Evolutionary conservation across 768 basidiomycete species (phyloP).

Genomic region (Leccinum truebloodii): DNA sequence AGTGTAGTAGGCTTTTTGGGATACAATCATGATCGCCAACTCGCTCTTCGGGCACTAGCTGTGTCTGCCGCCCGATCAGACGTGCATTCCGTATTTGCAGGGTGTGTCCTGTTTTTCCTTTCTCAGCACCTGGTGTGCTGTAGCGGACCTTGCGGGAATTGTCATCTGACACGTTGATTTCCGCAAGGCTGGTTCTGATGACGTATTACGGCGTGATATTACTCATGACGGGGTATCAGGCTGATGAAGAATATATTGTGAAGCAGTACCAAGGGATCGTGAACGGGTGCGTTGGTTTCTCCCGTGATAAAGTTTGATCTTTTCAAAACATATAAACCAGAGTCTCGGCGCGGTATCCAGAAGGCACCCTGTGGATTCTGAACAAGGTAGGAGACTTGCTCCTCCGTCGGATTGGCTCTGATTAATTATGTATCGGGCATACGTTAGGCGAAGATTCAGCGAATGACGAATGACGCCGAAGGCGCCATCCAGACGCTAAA

Average conservation of each 20-base stretch:
- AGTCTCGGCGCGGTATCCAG: conserved; percentile 57
- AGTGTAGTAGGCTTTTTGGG: conserved; percentile 74
- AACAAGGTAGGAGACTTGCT: conserved; percentile 49
- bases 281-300: conserved; percentile 47
- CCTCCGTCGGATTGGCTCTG: neutral
- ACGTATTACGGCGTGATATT: conserved; percentile 76
- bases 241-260: conserved; percentile 65
- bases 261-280: conserved; percentile 65
- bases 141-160: neutral
- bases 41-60: conserved; percentile 68
- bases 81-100: conserved; percentile 75
- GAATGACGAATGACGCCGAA: conserved; percentile 68
- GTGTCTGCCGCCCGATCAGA: conserved; percentile 68
- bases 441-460: conserved; percentile 65
- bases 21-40: conserved; percentile 67
- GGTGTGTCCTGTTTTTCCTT: conserved; percentile 43
- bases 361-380: conserved; percentile 72
- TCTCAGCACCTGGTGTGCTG: neutral
- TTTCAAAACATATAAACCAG: conserved; percentile 31
- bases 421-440: neutral
- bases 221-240: conserved; percentile 72
- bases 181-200: conserved; percentile 71
- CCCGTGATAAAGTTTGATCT: neutral
- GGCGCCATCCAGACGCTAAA: conserved; percentile 64
- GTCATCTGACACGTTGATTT: conserved; percentile 2